Evolutionary conservation across 2,329 filamentous ascomycete genomes (phyloP).

Genomic region (Pseudogymnoascus sp.): DNA sequence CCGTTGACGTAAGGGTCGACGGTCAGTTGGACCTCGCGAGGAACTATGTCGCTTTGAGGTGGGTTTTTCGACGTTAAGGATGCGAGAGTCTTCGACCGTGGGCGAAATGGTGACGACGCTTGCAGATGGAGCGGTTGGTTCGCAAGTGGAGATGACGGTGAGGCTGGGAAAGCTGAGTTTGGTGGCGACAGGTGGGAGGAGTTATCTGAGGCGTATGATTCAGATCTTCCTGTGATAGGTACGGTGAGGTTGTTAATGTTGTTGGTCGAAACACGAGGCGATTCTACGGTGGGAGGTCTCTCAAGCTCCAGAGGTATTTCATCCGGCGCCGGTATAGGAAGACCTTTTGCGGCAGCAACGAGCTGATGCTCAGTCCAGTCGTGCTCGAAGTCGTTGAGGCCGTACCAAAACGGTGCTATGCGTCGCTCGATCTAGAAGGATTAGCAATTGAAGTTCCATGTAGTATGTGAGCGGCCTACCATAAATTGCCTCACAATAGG

Average conservation of each 20-base stretch:
- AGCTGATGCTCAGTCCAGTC: slow-evolving; percentile 93
- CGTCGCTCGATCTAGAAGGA: slow-evolving; percentile 72
- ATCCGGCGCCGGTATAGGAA: slow-evolving; percentile 76
- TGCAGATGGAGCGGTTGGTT: slow-evolving; percentile 38
- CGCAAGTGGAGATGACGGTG: slow-evolving; percentile 42
- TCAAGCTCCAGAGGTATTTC: slow-evolving; percentile 65
- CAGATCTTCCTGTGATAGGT: slow-evolving; percentile 67
- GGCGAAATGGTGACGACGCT: slow-evolving; percentile 58
- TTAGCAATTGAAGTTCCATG: slow-evolving; percentile 13
- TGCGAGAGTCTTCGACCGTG: slow-evolving; percentile 81
- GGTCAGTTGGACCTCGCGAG: slow-evolving; percentile 71
- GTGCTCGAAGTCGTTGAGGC: slow-evolving; percentile 78
- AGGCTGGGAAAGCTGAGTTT: slow-evolving; percentile 52
- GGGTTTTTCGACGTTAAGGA: slow-evolving; percentile 69
- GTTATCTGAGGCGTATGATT: slow-evolving; percentile 69
- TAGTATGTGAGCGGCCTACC: slow-evolving; percentile 43
- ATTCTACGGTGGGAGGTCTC: slow-evolving; percentile 37
- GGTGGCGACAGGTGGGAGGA: slow-evolving; percentile 51
- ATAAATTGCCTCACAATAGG: slow-evolving; percentile 78
- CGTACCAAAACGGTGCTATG: slow-evolving; percentile 91
- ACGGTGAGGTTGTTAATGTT: slow-evolving; percentile 68
- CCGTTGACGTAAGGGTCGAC: slow-evolving; percentile 86
- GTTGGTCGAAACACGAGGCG: slow-evolving; percentile 45
- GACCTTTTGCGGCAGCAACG: slow-evolving; percentile 77
- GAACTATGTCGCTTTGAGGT: slow-evolving; percentile 61